phyloP scores from a whole-genome alignment of 1,139 yeast species.

The Debaryomyces nepalensis region DNA sequence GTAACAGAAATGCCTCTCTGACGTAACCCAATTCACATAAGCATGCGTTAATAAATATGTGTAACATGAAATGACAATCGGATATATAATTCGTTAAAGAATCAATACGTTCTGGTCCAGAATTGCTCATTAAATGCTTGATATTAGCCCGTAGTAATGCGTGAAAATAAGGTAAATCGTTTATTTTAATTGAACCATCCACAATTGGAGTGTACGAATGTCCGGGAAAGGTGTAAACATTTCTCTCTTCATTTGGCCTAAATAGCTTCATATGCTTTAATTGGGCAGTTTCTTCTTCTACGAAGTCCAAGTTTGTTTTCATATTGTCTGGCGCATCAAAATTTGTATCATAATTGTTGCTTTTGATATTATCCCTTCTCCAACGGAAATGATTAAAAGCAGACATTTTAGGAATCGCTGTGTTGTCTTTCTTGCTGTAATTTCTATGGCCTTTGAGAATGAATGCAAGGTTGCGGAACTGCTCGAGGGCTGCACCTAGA shows the following conservation, averaged over 20 bases:
- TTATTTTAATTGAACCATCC: constrained; percentile 29
- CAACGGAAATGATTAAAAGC: constrained; percentile 28
- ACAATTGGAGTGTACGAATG: constrained; percentile 29
- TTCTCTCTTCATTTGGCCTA: constrained; percentile 34
- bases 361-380: constrained; percentile 32
- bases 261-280: constrained; percentile 21
- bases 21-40: constrained; percentile 32
- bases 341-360: constrained; percentile 18
- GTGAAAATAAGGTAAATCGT: constrained; percentile 40
- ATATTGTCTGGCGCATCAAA: constrained; percentile 16
- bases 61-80: constrained; percentile 32
- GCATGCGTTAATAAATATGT: constrained; percentile 31
- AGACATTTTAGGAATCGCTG: constrained; percentile 17
- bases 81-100: constrained; percentile 24
- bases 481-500: constrained; percentile 28
- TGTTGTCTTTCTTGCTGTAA: constrained; percentile 8
- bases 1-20: constrained; percentile 32
- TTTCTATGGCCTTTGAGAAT: constrained; percentile 20
- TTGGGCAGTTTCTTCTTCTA: constrained; percentile 25
- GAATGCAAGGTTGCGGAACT: constrained; percentile 30
- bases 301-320: constrained; percentile 23
- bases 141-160: constrained; percentile 26
- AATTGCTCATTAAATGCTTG: constrained; percentile 16
- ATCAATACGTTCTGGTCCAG: constrained; percentile 9
- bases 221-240: constrained; percentile 30